Conservation (phyloP, 1,139 yeast genomes). For the Suhomyces taliae region DNA sequence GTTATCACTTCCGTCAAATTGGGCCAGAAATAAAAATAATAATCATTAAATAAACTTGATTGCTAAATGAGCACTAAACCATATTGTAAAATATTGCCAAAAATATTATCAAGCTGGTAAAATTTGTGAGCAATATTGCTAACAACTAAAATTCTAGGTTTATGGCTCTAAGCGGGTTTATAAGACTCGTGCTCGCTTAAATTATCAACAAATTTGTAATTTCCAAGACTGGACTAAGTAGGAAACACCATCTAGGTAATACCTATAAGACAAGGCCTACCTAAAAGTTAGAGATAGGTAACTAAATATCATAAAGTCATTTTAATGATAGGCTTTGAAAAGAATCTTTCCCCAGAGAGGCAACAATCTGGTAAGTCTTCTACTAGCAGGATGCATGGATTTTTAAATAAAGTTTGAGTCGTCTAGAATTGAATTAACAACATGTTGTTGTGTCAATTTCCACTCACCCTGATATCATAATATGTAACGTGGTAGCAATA, state of each 20-base stretch:
- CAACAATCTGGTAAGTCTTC: neutral
- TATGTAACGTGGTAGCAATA: neutral
- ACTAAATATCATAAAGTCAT: neutral
- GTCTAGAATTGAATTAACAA: neutral
- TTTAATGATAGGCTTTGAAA: neutral
- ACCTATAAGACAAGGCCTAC: too few relatives aligned
- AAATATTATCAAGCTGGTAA: too few relatives aligned
- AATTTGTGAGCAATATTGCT: too few relatives aligned
- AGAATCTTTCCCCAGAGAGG: neutral
- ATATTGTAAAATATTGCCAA: too few relatives aligned
- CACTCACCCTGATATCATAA: neutral
- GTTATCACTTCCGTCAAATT: neutral
- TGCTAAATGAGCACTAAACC: neutral
- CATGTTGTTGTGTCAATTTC: neutral
- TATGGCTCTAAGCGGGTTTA: too few relatives aligned
- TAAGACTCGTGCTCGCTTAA: too few relatives aligned
- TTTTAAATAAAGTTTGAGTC: neutral
- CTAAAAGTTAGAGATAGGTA: neutral
- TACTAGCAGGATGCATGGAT: neutral
- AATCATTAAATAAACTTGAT: neutral
- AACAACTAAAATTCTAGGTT: too few relatives aligned
- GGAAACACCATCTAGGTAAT: too few relatives aligned
- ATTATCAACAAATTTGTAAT: too few relatives aligned
- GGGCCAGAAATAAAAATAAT: too few relatives aligned
- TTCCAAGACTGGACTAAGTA: too few relatives aligned